A percentile compares a stretch with the other conserved stretches of the same genome.
Evolutionary conservation across 208 protist species (phyloP).

Genomic region (Crithidia bombi): DNA sequence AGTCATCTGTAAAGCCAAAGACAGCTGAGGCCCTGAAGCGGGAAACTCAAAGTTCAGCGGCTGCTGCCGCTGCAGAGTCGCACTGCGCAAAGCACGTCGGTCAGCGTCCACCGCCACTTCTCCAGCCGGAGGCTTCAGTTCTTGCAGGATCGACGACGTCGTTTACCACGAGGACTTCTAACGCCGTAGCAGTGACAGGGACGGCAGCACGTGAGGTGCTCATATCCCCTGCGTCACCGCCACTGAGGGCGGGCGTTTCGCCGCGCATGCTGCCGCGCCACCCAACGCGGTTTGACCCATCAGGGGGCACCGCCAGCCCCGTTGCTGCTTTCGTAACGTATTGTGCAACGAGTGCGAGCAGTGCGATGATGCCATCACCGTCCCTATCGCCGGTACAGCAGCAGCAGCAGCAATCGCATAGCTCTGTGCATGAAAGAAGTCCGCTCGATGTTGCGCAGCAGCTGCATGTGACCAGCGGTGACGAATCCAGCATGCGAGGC

Average conservation of each 20-base stretch:
- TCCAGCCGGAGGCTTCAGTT: neutral
- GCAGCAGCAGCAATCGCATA: neutral
- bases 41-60: neutral
- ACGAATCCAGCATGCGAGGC: no score
- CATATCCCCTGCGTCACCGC: slow-evolving; percentile 35
- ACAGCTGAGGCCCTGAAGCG: neutral
- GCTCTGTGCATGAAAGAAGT: slow-evolving; percentile 10
- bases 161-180: no score
- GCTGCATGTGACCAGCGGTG: no score
- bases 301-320: neutral
- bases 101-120: slow-evolving; percentile 5
- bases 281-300: slow-evolving; percentile 30
- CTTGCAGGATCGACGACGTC: neutral
- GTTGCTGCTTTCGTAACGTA: neutral
- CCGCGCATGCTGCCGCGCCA: slow-evolving; percentile 48
- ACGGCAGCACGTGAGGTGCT: neutral
- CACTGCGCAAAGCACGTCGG: neutral
- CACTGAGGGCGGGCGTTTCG: slow-evolving; percentile 59
- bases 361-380: slow-evolving; percentile 1
- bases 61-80: neutral
- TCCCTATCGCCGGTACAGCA: slow-evolving; percentile 12
- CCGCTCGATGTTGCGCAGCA: neutral
- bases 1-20: neutral
- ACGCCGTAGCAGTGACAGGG: neutral
- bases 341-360: slow-evolving; percentile 22